phyloP scores from a whole-genome alignment of 495 filamentous ascomycete species.

The Pyronema domesticum region DNA sequence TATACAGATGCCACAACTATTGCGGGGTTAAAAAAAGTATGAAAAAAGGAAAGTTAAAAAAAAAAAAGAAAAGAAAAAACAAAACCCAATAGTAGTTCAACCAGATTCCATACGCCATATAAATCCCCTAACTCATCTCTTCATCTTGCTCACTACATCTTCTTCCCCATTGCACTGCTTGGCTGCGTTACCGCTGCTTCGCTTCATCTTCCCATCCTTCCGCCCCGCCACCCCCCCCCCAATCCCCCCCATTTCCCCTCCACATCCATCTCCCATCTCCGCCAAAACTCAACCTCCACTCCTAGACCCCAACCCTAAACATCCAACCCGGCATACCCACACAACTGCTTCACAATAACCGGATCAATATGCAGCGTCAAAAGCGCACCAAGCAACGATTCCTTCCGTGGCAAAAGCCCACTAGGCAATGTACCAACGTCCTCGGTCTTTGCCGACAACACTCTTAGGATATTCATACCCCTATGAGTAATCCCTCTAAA shows the following conservation, averaged over 20 bases:
- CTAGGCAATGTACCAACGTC: slow-evolving; percentile 47
- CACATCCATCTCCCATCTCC: too few relatives aligned
- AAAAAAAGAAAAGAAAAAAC: slow-evolving; percentile 16
- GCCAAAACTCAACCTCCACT: too few relatives aligned
- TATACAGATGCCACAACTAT: neutral
- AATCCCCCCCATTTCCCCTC: too few relatives aligned
- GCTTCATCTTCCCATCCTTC: too few relatives aligned
- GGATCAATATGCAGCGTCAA: slow-evolving; percentile 42
- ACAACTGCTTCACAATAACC: slow-evolving; percentile 51
- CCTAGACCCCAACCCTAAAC: neutral
- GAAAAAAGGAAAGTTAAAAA: slow-evolving; percentile 12
- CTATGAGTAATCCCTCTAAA: slow-evolving; percentile 46
- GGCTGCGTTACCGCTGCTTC: too few relatives aligned
- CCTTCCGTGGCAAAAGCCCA: slow-evolving; percentile 47
- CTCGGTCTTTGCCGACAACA: slow-evolving; percentile 52
- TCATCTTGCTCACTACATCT: neutral
- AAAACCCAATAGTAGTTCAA: slow-evolving; percentile 11
- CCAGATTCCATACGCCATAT: slow-evolving; percentile 1
- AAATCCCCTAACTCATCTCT: neutral
- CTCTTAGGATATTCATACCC: slow-evolving; percentile 50
- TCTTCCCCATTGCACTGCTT: too few relatives aligned
- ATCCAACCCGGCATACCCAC: slow-evolving; percentile 50
- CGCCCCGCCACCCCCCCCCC: too few relatives aligned
- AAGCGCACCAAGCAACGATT: slow-evolving; percentile 51
- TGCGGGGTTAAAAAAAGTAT: too few relatives aligned